phyloP scores from a whole-genome alignment of 2,329 filamentous ascomycete genomes.

The Colletotrichum kahawae region DNA sequence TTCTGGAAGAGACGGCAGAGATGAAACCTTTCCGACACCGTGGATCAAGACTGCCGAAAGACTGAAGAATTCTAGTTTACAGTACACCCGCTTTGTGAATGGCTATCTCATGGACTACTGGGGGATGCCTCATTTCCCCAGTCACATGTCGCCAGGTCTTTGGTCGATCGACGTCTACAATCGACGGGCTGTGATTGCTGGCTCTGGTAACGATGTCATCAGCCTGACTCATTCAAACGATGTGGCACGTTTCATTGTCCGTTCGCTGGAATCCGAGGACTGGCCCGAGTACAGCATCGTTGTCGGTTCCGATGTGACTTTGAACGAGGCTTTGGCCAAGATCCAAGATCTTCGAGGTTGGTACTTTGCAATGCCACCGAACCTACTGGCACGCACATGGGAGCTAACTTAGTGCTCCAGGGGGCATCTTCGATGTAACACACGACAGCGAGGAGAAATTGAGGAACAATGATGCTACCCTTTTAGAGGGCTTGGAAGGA shows the following conservation, averaged over 20 bases:
- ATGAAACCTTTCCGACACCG: neutral
- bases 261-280: conserved; percentile 39
- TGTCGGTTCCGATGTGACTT: conserved; percentile 45
- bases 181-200: conserved; percentile 52
- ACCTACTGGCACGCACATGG: no score
- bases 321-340: conserved; percentile 45
- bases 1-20: neutral
- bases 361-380: neutral
- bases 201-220: conserved; percentile 46
- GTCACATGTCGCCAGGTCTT: conserved; percentile 39
- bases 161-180: conserved; percentile 49
- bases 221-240: conserved; percentile 54
- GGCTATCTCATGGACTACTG: conserved; percentile 53
- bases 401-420: neutral
- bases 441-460: neutral
- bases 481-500: neutral
- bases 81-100: conserved; percentile 41
- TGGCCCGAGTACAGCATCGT: conserved; percentile 45
- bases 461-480: neutral
- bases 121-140: conserved; percentile 40
- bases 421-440: neutral
- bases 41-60: neutral
- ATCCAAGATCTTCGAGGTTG: conserved; percentile 22
- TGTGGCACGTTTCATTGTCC: conserved; percentile 49
- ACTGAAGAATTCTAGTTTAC: conserved; percentile 34